Evolutionary conservation across 2,329 filamentous ascomycete genomes (phyloP), one percentile per base, ranked within the genome.

Genomic region (Sclerotiophoma versabilis): DNA sequence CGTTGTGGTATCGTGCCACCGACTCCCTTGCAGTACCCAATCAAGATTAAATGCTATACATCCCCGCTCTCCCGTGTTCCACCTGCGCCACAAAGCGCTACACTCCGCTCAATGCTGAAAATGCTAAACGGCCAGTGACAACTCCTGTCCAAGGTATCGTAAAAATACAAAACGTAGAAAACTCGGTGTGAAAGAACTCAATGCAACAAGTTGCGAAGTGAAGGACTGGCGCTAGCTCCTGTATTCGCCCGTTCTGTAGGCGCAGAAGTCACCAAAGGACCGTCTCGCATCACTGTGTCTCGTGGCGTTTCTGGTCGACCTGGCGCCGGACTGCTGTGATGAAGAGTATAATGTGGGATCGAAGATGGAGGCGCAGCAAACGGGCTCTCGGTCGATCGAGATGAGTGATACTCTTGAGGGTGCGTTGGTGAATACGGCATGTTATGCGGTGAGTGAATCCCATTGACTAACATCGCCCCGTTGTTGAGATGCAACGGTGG

Each of bases 141-240:
- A 67, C 58, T 63, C 65, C 64, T 39, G 48, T 56, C 47, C 58
- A 37, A 60, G 54, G 37, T 57, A 50, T 52, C 41, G 43, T 60
- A 55, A 25, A 49, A 46, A 30, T 49, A 52, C 48, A 59, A 51
- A 39, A 38, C 20, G 19, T n/a, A 41, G 38, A 59, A 45, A 48
- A 22, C 58, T 37, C 25, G 32, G 51, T 47, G 48, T 53, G 57
- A 42, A 47, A 58, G 50, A 51, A 23, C 59, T 60, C 72, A 80
- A 66, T 79, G 76, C 57, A 81, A 64, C 54, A 81, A 60, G 62
- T 81, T 81, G 49, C 75, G 73, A 64, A 81, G 66, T 53, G 75
- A 80, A 12, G 79, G 79, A 57, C 78, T 80, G 11, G 79, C 79
- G 56, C 79, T 81, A 12, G 79, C 75, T 41, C 73, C 74, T 10